Evolutionary conservation across 495 filamentous ascomycete genomes (phyloP), one percentile per base, ranked within the genome.

Genomic region (Trypethelium eluteriae): DNA sequence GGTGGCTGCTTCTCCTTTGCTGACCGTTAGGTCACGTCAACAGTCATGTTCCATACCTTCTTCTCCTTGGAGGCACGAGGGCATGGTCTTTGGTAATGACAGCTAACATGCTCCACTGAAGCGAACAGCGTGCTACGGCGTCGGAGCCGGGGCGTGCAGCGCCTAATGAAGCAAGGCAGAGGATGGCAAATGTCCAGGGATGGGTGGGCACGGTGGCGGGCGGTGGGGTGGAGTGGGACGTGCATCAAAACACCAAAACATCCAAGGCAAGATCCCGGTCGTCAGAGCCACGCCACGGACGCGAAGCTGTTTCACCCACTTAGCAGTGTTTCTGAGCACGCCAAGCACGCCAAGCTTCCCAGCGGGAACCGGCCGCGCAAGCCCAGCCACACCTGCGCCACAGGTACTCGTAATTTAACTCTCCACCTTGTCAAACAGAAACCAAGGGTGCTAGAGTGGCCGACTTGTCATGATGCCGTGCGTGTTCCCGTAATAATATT

Each of bases 191-290:
- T 34, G 32, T 11, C 25, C n/a, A 59, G 18, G 10, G 49, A 18
- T 16, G n/a, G 12, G 5, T 11, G 49, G 5, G 12, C 49, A 53
- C 12, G 49, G 25, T 5, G 10, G 10, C 49, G 14, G 1, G 49
- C 5, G 49, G 49, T 16, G 41, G 5, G 49, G 49, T 53, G 18
- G 49, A 53, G 14, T 25, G 53, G 53, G 53, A 59, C 53, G 53
- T 59, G 53, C 53, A 59, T 18, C 18, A 44, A 59, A 59, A 59
- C 53, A 59, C 9, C 53, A 44, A 59, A 59, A 59, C 53, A 59
- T 35, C 53, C 53, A 59, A 59, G 53, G 53, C 53, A 59, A 32
- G 11, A 59, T 36, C 53, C 53, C 14, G n/a, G 53, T 59, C 36
- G 53, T 36, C 53, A 36, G 49, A 35, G 32, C 32, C 32, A 59